Base-by-base conservation (phyloP, 2,329 filamentous ascomycete species). In the Pseudogymnoascus pannorum region DNA sequence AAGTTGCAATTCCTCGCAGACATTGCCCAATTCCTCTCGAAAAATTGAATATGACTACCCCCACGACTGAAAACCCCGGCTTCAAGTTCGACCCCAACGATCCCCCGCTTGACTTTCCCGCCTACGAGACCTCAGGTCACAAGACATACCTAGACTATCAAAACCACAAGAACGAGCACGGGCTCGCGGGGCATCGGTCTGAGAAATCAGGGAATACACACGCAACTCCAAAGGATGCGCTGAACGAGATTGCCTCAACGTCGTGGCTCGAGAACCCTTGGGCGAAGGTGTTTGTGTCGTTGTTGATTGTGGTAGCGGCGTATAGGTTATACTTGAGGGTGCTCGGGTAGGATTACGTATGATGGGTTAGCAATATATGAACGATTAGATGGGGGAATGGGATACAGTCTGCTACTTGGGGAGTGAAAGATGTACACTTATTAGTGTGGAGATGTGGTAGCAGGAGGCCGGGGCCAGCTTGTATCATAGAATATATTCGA, bases 41-140 rank as follows among this genome's bases (percentile, higher is more conserved):
- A 31, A 31, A 31, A 54, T 31, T 26, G 26, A 54, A 54, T 18
- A 54, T 54, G 48, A 54, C 48, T 54, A 54, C 48, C 24, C 48
- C 48, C n/a, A 54, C 48, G 48, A 31, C 48, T 16, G 48, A 54
- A 31, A 54, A 20, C 48, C 24, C 48, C 16, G 24, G 24, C 48
- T 54, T 54, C 48, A 54, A 54, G 48, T 31, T 31, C 26, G 48
- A 54, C 26, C 48, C 48, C 26, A 54, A 54, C 26, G 48, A 54
- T 14, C 48, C 48, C 26, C 48, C 48, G 2, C 48, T 54, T n/a
- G 26, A 54, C 48, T 54, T 54, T 26, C 48, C 48, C 24, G 26
- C 48, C 48, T 54, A 54, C 48, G 48, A 54, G 48, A 54, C 48
- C 26, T 54, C 48, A 5, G 48, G 48, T 54, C 48, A 54, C 26